Base-by-base conservation (phyloP, 1,284 basidiomycete genomes). In the Tilletia walkeri region DNA sequence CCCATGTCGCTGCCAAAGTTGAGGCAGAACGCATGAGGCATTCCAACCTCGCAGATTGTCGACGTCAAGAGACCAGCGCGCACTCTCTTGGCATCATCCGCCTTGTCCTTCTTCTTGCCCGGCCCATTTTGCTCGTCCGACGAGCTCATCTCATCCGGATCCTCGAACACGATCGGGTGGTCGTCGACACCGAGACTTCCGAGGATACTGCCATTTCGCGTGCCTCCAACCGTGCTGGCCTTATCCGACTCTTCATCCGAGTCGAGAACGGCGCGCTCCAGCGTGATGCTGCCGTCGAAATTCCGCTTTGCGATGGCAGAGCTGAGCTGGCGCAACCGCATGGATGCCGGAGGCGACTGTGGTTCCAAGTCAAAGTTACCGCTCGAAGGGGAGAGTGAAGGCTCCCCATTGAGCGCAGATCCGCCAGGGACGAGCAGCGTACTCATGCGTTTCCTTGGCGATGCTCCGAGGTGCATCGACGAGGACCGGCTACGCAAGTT, bases 21-120 rank as follows among this genome's bases (percentile, higher is more conserved):
- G 39, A 80, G 38, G n/a, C 74, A 77, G 59, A 80, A 80, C 1
- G 78, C 77, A 67, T 80, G 78, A 1, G 76, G 75, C 68, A 77
- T 75, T 5, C 77, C 78, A 2, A 75, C 41, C 47, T 67, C 69
- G 65, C 78, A 78, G 18, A 78, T 72, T 5, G 74, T 76, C 18
- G 73, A 70, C 0, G 73, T 78, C 24, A 73, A 70, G 3, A 48
- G 34, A 10, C 59, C 59, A 10, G 36, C 59, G 34, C 36, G 66
- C 12, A 50, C 36, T n/a, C 68, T 69, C 12, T 30, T 16, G 2
- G 6, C 30, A 14, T 20, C 24, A 16, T 6, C 20, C 10, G 48
- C 53, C 3, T 50, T 48, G 7, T 18, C 39, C 34, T 59, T 41
- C 10, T 39, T 1, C 36, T 54, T 48, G 7, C n/a, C 39, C 18